Evolutionary conservation across 2,329 filamentous ascomycete genomes (phyloP), one percentile per base, ranked within the genome.

Genomic region (Myriosclerotinia curreyana): DNA sequence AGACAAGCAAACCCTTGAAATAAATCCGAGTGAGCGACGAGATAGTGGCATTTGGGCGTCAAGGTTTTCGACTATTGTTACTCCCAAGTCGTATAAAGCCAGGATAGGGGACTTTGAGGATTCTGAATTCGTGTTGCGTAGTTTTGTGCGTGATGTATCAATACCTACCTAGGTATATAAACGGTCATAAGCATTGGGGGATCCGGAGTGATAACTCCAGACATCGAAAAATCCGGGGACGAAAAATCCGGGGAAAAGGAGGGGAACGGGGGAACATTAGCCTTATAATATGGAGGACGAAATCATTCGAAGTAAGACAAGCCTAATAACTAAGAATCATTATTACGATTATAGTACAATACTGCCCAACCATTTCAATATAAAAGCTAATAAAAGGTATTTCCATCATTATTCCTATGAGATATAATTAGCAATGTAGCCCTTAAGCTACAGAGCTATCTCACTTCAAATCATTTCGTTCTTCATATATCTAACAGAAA

Each of bases 241-340:
- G n/a, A n/a, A n/a, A n/a, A 62, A 62, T 62, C 60, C 51, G 50
- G 60, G 60, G 60, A 62, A 62, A 48, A 34, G 46, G n/a, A 34
- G 55, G 50, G 60, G 60, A 15, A 20, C 15, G 28, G 28, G 28
- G 28, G 28, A 31, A 44, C n/a, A 34, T 25, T 44, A 55, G 60
- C 49, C 49, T 53, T 61, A 44, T 54, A 46, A 20, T 34, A 49
- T n/a, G n/a, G n/a, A n/a, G n/a, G n/a, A n/a, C n/a, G n/a, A n/a
- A n/a, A n/a, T n/a, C n/a, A n/a, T n/a, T n/a, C n/a, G n/a, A n/a
- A n/a, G n/a, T n/a, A n/a, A n/a, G n/a, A n/a, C n/a, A n/a, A n/a
- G n/a, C n/a, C n/a, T 31, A 5, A 31, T 31, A 31, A 31, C 28
- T 31, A 31, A 31, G 28, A 31, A 31, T 31, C 28, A 3, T 31